Evolutionary conservation across 2,329 filamentous ascomycete species (phyloP), one percentile per base, ranked within the genome.

Genomic region (Herpomyces periplanetae): DNA sequence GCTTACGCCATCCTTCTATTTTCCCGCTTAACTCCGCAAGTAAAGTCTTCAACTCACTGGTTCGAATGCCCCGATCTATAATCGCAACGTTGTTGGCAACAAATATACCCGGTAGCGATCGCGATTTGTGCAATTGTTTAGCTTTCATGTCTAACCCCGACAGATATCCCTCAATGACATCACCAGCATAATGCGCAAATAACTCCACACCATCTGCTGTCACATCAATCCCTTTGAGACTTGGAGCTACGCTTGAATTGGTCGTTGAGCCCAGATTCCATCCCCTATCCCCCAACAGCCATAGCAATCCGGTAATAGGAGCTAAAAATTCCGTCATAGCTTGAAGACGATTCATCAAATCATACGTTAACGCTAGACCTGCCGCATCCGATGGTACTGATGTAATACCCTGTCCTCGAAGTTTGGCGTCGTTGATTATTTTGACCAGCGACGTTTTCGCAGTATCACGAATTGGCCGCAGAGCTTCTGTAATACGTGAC

Each of bases 381-480:
- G 62, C 60, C 7, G 66, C 73, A 35, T 91, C 73, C 4, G 50
- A 38, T 1, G 75, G 68, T 4, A 91, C 41, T 5, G 51, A 44
- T 20, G 61, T 49, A 20, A 84, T 43, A 11, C 39, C 42, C 21
- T 47, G 46, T 12, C 69, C 52, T 27, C 54, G 63, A 15, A 57
- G 56, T 29, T 59, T 60, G 8, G 62, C 69, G 27, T 88, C 71
- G 12, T 80, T 69, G 2, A 91, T 43, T 10, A 96, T 44, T 30
- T 75, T 68, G 5, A 55, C 51, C 8, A 96, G 46, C 0, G 75
- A 87, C 1, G 52, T 49, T 35, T 88, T 88, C 15, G 68, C 75
- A 0, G 75, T 91, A 34, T 88, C 75, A 9, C 73, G 57, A 5
- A 91, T 54, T 1, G 80, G 80, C 29, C 80, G 71, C 7, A 91